phyloP scores from a whole-genome alignment of 345 rosid species.

The Gossypium sturtianum region DNA sequence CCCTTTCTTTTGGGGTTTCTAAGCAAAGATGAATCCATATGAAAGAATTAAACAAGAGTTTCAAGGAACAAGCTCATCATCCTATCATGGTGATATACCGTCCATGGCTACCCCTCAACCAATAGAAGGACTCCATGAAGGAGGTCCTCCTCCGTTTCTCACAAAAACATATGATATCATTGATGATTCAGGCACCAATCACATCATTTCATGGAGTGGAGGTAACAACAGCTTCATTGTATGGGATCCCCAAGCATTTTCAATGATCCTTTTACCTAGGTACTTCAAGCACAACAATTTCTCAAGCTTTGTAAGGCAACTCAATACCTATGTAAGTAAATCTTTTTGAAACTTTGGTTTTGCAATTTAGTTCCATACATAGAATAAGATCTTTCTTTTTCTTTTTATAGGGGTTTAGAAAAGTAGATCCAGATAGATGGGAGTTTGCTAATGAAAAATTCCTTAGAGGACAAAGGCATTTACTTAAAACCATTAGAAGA shows the following conservation, averaged over 20 bases:
- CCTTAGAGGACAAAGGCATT: slow-evolving; percentile 67
- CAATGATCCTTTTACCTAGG: slow-evolving; percentile 22
- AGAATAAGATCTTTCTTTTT: background rate
- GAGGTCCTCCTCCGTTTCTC: slow-evolving; percentile 75
- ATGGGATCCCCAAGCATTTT: slow-evolving; percentile 46
- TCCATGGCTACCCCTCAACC: slow-evolving; percentile 41
- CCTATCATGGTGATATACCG: background rate
- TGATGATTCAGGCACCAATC: slow-evolving; percentile 56
- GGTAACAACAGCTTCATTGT: slow-evolving; percentile 63
- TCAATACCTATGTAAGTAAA: slow-evolving; percentile 63
- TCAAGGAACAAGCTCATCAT: slow-evolving; percentile 15
- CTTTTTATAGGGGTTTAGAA: slow-evolving; percentile 61
- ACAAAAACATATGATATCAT: slow-evolving; percentile 67
- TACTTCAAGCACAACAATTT: slow-evolving; percentile 77
- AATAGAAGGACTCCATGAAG: slow-evolving; percentile 64
- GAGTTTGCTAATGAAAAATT: slow-evolving; percentile 78
- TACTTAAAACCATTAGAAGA: slow-evolving; percentile 55
- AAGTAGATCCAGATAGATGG: slow-evolving; percentile 94
- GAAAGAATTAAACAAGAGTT: slow-evolving; percentile 13
- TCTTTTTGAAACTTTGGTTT: no score
- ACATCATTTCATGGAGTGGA: slow-evolving; percentile 69
- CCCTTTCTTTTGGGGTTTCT: background rate
- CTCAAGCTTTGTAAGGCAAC: slow-evolving; percentile 82
- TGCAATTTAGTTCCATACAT: no score
- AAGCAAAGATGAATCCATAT: background rate